Evolutionary conservation across 2,329 filamentous ascomycete genomes (phyloP).

Genomic region (Cladophialophora chaetospira): DNA sequence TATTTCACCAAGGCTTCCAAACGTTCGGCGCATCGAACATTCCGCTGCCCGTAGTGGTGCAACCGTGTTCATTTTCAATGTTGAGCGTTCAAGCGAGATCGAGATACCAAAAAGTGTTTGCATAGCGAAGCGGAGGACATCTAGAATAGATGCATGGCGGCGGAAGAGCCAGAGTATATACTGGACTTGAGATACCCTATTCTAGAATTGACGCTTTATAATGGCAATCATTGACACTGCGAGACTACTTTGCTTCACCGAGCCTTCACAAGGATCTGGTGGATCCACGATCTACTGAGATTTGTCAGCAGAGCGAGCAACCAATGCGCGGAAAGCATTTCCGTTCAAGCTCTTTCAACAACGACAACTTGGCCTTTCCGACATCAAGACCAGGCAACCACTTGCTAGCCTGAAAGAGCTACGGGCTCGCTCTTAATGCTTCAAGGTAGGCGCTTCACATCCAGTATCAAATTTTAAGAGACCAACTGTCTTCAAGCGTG

Average conservation of each 20-base stretch:
- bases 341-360: background rate
- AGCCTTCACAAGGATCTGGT: background rate
- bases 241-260: background rate
- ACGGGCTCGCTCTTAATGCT: no score
- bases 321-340: background rate
- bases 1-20: background rate
- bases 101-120: constrained; percentile 12
- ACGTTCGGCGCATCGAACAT: background rate
- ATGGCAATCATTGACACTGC: background rate
- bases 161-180: background rate
- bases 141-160: constrained; percentile 11
- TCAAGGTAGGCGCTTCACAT: background rate
- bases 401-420: no score
- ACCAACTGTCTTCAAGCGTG: constrained; percentile 1
- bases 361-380: background rate
- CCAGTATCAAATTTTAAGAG: background rate
- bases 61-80: background rate
- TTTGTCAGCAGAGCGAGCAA: background rate
- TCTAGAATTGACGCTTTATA: constrained; percentile 20
- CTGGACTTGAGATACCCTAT: background rate
- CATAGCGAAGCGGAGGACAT: constrained; percentile 21
- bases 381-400: background rate
- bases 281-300: no score
- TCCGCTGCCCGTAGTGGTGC: background rate
- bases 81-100: constrained; percentile 21